Base-by-base conservation (phyloP, 257 asterid species). In the Mitragyna speciosa region DNA sequence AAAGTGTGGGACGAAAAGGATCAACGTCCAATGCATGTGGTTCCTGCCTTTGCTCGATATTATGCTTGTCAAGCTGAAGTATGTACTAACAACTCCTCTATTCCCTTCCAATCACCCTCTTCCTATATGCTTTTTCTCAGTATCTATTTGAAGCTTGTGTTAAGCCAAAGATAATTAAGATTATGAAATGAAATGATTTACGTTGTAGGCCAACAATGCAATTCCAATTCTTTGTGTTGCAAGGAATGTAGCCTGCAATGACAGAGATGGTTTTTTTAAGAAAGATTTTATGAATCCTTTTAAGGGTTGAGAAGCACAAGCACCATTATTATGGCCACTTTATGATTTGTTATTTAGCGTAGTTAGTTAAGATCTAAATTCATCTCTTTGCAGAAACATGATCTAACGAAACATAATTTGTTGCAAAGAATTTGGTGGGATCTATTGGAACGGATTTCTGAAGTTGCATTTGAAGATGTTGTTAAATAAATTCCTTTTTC, bases 21-120 rank as follows among this genome's bases (percentile, higher is more conserved):
- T 90, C 99, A 95, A 81, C 93, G 97, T 68, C 90, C 97, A 83
- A 98, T 95, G 81, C 99, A 95, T 33, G 97, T 93, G 48, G 99
- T 95, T 87, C 99, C 99, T 83, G 97, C 98, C 75, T 95, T 95
- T 87, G 95, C 99, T 74, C 99, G 98, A 4, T 95, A 93, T 87
- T 93, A 89, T 91, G 90, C 99, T 10, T 98, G 98, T 84, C 98
- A 91, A 86, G 99, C 99, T 76, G n/a, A n/a, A n/a, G n/a, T n/a
- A n/a, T n/a, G n/a, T n/a, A n/a, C n/a, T n/a, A n/a, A n/a, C n/a
- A n/a, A 30, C 66, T 31, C 26, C 49, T 22, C 4, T 26, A 39
- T 84, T 33, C 63, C 63, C 69, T 48, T n/a, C n/a, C n/a, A 28
- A 48, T 68, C 56, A 74, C 33, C 19, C 19, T n/a, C 71, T 72